These are phyloP conservation scores for Candida sp. DNA, from an alignment of 1,139 yeast genomes.

Conservation along the genomic window DNA sequence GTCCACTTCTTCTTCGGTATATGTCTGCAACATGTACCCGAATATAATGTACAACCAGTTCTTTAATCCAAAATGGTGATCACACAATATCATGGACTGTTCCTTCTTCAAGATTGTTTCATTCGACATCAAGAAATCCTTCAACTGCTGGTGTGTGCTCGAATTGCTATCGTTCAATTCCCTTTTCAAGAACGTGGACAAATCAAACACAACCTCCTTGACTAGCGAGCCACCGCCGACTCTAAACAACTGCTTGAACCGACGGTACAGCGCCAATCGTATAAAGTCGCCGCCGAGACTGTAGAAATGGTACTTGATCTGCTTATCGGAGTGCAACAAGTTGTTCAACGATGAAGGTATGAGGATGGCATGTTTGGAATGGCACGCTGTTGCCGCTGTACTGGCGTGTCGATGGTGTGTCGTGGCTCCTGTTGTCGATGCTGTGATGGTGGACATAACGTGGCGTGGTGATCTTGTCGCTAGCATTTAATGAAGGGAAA, in stretches of 20 bases:
- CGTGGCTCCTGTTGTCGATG: not conserved
- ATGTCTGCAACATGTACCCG: conserved; percentile 37
- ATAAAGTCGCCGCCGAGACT: conserved; percentile 41
- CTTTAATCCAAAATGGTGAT: conserved; percentile 20
- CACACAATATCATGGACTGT: conserved; percentile 10
- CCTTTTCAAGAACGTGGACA: conserved; percentile 37
- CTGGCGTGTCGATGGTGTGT: not conserved
- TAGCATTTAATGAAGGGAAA: not conserved
- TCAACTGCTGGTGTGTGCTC: conserved; percentile 24
- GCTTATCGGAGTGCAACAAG: conserved; percentile 16
- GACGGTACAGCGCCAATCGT: conserved; percentile 38
- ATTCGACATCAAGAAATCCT: conserved; percentile 24
- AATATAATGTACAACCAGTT: conserved; percentile 40
- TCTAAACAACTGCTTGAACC: conserved; percentile 32
- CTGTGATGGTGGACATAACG: conserved; percentile 1
- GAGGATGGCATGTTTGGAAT: conserved; percentile 13
- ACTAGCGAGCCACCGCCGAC: conserved; percentile 41
- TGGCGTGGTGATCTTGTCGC: not conserved
- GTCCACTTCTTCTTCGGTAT: conserved; percentile 28
- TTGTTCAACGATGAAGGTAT: conserved; percentile 16
- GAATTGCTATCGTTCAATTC: conserved; percentile 26
- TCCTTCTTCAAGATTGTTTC: conserved; percentile 15
- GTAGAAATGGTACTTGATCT: conserved; percentile 31
- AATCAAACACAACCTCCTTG: conserved; percentile 39
- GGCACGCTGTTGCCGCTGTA: not conserved